Evolutionary conservation across 345 rosid genomes (phyloP).

Genomic region (Populus deltoides): DNA sequence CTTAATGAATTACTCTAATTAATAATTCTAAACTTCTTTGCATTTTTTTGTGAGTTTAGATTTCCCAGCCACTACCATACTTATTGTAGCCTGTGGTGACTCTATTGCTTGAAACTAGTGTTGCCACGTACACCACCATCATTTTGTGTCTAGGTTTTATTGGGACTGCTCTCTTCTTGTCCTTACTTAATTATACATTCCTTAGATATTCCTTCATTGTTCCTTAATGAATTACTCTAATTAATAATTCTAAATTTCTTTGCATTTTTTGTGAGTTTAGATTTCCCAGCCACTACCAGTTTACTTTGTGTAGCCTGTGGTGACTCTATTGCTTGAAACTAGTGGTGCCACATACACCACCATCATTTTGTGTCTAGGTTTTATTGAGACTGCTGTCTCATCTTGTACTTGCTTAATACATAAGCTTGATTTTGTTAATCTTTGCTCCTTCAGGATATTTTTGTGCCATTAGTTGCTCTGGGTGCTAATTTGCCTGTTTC

Average conservation of each 20-base stretch:
- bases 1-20: not conserved
- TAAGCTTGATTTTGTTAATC: not conserved
- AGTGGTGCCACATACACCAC: not conserved
- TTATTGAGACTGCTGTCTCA: not conserved
- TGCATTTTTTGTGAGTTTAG: not conserved
- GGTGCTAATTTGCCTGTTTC: not conserved
- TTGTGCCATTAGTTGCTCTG: not conserved
- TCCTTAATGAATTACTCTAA: not conserved
- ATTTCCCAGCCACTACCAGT: not conserved
- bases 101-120: not conserved
- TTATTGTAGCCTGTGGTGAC: not conserved
- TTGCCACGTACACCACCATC: not conserved
- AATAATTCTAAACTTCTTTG: not conserved
- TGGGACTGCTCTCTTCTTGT: not conserved
- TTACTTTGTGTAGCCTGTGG: not conserved
- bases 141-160: not conserved
- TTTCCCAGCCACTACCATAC: not conserved
- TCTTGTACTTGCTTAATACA: not conserved
- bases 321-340: not conserved
- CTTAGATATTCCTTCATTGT: not conserved
- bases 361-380: not conserved
- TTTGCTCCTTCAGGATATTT: not conserved
- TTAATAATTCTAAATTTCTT: not conserved
- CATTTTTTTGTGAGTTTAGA: not conserved
- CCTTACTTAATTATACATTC: too few species aligned